A percentile compares a stretch with the other conserved stretches of the same genome.
phyloP scores from a whole-genome alignment of 2,329 filamentous ascomycete genomes.

The Colletotrichum australisinense region DNA sequence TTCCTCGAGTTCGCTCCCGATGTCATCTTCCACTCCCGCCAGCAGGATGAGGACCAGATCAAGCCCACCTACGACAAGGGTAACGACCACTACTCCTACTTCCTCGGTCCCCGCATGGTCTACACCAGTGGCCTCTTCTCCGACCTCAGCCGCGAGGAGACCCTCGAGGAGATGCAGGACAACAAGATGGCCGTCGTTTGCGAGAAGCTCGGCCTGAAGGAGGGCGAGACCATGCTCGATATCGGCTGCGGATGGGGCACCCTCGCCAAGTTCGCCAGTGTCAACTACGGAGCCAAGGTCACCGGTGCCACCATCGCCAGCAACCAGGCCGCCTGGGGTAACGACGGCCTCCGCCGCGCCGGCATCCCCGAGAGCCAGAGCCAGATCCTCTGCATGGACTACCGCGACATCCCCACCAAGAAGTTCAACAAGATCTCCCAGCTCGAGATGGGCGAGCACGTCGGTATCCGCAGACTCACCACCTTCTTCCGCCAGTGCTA shows the following conservation, averaged over 20 bases:
- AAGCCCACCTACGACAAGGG: constrained; percentile 97
- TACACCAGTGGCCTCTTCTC: constrained; percentile 97
- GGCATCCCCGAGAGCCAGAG: constrained; percentile 90
- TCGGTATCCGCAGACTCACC: constrained; percentile 89
- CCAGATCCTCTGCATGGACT: constrained; percentile 94
- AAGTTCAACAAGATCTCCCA: constrained; percentile 96
- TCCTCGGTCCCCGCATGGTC: constrained; percentile 98
- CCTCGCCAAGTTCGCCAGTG: constrained; percentile 90
- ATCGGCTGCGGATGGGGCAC: constrained; percentile 99
- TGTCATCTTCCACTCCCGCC: constrained; percentile 90
- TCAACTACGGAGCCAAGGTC: constrained; percentile 87
- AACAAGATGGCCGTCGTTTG: constrained; percentile 97
- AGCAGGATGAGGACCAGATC: constrained; percentile 97
- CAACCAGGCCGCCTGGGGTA: constrained; percentile 98
- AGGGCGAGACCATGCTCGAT: constrained; percentile 87
- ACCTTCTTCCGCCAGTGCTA: constrained; percentile 87
- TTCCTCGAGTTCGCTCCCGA: constrained; percentile 89
- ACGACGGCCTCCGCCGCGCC: constrained; percentile 84
- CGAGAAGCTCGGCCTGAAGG: constrained; percentile 90
- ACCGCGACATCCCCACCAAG: constrained; percentile 89
- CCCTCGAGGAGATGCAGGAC: constrained; percentile 94
- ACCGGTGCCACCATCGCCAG: constrained; percentile 94
- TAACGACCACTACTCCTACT: constrained; percentile 99
- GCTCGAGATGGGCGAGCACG: constrained; percentile 98
- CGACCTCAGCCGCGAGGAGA: constrained; percentile 87